A percentile compares a stretch with the other conserved stretches of the same genome.
Conservation (phyloP, 2,329 filamentous ascomycete species). For the Microdochium nivale region DNA sequence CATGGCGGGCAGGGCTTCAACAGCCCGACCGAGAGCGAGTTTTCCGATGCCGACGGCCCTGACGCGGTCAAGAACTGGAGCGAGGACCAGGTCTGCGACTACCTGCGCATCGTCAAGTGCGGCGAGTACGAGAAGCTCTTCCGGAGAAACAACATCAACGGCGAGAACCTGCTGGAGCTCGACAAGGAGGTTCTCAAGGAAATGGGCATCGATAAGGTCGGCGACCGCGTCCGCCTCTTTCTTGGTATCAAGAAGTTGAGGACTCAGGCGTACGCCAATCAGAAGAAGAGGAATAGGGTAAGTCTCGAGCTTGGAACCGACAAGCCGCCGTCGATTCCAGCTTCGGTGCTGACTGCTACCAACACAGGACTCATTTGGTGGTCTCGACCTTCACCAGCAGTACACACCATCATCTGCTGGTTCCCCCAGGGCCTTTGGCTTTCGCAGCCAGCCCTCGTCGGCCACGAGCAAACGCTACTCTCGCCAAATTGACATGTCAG, state of each 20-base stretch:
- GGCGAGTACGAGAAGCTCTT: slow-evolving; percentile 90
- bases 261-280: slow-evolving; percentile 66
- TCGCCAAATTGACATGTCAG: slow-evolving; percentile 43
- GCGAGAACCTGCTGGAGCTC: slow-evolving; percentile 92
- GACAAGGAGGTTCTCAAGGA: slow-evolving; percentile 95
- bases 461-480: slow-evolving; percentile 56
- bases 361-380: slow-evolving; percentile 70
- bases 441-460: slow-evolving; percentile 34
- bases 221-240: slow-evolving; percentile 87
- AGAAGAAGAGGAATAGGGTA: slow-evolving; percentile 81
- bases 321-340: slow-evolving; percentile 6
- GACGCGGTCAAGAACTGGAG: slow-evolving; percentile 80
- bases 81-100: slow-evolving; percentile 85
- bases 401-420: slow-evolving; percentile 49
- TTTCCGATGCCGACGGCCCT: slow-evolving; percentile 72
- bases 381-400: slow-evolving; percentile 52
- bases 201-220: slow-evolving; percentile 97
- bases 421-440: slow-evolving; percentile 52
- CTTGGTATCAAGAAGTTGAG: slow-evolving; percentile 76
- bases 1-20: slow-evolving; percentile 51
- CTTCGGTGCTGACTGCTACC: slow-evolving; percentile 5
- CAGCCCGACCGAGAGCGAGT: slow-evolving; percentile 87
- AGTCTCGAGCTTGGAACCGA: slow-evolving; percentile 16
- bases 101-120: slow-evolving; percentile 84
- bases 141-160: slow-evolving; percentile 90